Conservation (phyloP, 2,329 filamentous ascomycete species). For the Ophiostoma novo-ulmi region DNA sequence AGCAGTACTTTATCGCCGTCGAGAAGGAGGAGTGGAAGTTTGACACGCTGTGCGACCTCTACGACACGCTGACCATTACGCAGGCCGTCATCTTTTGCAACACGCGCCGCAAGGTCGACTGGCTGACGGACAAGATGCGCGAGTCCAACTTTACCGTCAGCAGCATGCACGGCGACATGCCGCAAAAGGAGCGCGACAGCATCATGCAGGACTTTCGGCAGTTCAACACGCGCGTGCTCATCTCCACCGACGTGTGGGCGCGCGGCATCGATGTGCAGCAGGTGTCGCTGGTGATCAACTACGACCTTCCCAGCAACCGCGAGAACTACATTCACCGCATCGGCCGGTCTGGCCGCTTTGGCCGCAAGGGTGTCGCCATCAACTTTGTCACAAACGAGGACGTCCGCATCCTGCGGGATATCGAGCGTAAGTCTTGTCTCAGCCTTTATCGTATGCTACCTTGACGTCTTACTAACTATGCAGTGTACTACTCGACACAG, state of each 20-base stretch:
- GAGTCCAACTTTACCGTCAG: constrained; percentile 98
- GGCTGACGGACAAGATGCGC: constrained; percentile 98
- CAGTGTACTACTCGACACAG: constrained; percentile 91
- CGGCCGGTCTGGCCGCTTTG: constrained; percentile 89
- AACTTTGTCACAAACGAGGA: constrained; percentile 99
- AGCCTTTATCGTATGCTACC: background rate
- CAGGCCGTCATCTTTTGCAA: constrained; percentile 99
- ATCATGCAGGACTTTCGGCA: constrained; percentile 99
- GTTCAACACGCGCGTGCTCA: constrained; percentile 91
- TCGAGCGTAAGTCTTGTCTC: constrained; percentile 63
- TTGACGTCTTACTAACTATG: background rate
- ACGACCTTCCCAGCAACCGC: constrained; percentile 94
- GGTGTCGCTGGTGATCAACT: constrained; percentile 97
- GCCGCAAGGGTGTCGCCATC: constrained; percentile 97
- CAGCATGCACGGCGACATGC: constrained; percentile 99
- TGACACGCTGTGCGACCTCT: constrained; percentile 95
- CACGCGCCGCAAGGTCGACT: constrained; percentile 97
- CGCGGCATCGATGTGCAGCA: constrained; percentile 98
- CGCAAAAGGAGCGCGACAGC: constrained; percentile 93
- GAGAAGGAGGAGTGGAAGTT: constrained; percentile 99
- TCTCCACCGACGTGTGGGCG: constrained; percentile 96
- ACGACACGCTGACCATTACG: constrained; percentile 97
- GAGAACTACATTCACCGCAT: constrained; percentile 99
- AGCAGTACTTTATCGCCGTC: constrained; percentile 98
- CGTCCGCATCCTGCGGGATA: constrained; percentile 93